Evolutionary conservation across 2,329 filamentous ascomycete genomes (phyloP).

Genomic region (Aspergillus ibericus): DNA sequence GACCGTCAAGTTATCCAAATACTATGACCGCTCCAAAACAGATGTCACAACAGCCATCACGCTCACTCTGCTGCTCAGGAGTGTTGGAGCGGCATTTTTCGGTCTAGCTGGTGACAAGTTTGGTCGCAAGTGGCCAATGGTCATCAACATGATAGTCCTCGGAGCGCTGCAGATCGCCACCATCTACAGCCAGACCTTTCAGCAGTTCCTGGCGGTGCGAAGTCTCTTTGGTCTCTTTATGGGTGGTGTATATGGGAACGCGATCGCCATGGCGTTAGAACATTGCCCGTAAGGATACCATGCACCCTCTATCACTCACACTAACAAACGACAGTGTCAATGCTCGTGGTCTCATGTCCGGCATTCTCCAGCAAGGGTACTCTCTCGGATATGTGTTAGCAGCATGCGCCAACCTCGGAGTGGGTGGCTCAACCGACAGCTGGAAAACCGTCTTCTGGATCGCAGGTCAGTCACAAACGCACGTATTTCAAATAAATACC

Average conservation of each 20-base stretch:
- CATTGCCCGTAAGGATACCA: constrained; percentile 56
- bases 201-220: constrained; percentile 72
- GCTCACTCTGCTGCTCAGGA: constrained; percentile 71
- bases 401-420: constrained; percentile 68
- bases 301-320: no score
- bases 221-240: constrained; percentile 75
- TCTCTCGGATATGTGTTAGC: constrained; percentile 78
- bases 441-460: constrained; percentile 80
- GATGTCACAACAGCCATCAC: constrained; percentile 64
- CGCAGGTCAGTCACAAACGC: constrained; percentile 43
- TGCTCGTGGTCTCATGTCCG: constrained; percentile 76
- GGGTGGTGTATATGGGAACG: constrained; percentile 78
- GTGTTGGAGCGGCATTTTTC: constrained; percentile 72
- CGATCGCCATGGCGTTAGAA: constrained; percentile 75
- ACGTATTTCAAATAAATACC: no score
- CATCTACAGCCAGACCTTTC: constrained; percentile 71
- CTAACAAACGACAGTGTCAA: constrained; percentile 43
- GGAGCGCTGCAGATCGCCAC: constrained; percentile 73
- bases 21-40: constrained; percentile 62
- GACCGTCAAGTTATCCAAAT: constrained; percentile 66
- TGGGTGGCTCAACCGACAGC: constrained; percentile 54
- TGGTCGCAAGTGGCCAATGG: constrained; percentile 79
- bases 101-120: constrained; percentile 76
- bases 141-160: constrained; percentile 73
- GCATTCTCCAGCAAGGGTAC: constrained; percentile 80